Evolutionary conservation across 306 rosid species (phyloP), one percentile per base, ranked within the genome.

Genomic region (Coriaria nepalensis): DNA sequence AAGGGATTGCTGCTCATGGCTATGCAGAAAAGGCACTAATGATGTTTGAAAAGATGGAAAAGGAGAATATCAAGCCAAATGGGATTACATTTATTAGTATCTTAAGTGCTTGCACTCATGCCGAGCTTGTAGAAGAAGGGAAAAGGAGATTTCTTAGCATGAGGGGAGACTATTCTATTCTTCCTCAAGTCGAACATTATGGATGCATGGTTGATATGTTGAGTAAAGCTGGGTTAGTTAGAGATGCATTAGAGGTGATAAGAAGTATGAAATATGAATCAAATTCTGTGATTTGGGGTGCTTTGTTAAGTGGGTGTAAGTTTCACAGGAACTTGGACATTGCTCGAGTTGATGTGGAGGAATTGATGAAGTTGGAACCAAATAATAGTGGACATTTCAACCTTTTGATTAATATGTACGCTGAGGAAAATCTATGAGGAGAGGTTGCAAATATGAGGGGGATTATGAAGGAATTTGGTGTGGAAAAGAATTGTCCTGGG

Each of bases 141-240:
- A 73, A 56, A 39, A 34, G 10, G 35, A 57, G 67, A 58, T 87
- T 78, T 66, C 49, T 8, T 37, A 80, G 93, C 62, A 80, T 80
- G 94, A 61, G 20, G 46, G 44, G 43, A 34, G 75, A 78, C 40
- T 80, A 80, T 47, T 49, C 64, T 46, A 65, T 76, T 40, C 15
- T 40, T 52, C 94, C 86, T 7, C 55, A 53, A 48, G 68, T 72
- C 33, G 81, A 72, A 53, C 96, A 87, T 74, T 76, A 83, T 33
- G 96, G 94, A 40, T 87, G 94, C 61, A 75, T 87, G 83, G 72
- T 83, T 55, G 87, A 78, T 68, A 70, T 87, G 47, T 63, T 80
- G 66, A 83, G 88, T 73, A 83, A 78, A 61, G 83, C 83, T 35
- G 93, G 94, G 32, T 56, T 83, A 41, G 78, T 87, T 43, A 76